Base-by-base conservation (phyloP, 805 yeast species). In the Wickerhamiella sergipiensis region DNA sequence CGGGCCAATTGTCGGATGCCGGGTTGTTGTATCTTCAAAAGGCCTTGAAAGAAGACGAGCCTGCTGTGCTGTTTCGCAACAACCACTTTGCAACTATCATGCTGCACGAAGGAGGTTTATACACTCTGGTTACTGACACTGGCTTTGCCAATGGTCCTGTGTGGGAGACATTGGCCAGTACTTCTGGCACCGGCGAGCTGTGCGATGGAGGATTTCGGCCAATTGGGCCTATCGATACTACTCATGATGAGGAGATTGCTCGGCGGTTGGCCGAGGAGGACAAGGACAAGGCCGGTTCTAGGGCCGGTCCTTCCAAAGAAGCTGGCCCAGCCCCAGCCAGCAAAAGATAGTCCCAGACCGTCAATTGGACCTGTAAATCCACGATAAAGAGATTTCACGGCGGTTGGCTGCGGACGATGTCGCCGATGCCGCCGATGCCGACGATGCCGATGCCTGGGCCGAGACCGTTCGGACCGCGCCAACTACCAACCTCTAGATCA, bases 1-100 rank as follows among this genome's bases (percentile, higher is more conserved):
- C 80, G 7, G 80, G 94, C 0, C 96, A 90, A 61, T 67, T 89
- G 59, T 86, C 97, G 0, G 69, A 68, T 0, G 67, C 70, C 46
- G 98, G 98, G 0, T 63, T 85, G 13, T 51, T 62, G 0, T 67
- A 68, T 49, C 63, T 85, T 54, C 68, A 69, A 53, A 63, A 66
- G 6, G 59, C 71, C 3, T 62, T 85, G 24, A 61, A 65, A 1
- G 72, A 74, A 15, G 80, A 80, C 43, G 74, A 80, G 6, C 72
- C 81, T 50, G 77, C 81, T 1, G 79, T 90, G 0, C 76, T 90
- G 54, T 92, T 89, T 69, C 74, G 97, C 61, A 90, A 92, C 65
- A 89, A 92, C 64, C 96, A 88, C 64, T 90, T 85, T 66, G 76
- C 76, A 55, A 86, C 96, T 0, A 62, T 89, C 10, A 75, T 71